Base-by-base conservation (phyloP, 73 alveolate species). In the Paramecium tetraurelia region DNA sequence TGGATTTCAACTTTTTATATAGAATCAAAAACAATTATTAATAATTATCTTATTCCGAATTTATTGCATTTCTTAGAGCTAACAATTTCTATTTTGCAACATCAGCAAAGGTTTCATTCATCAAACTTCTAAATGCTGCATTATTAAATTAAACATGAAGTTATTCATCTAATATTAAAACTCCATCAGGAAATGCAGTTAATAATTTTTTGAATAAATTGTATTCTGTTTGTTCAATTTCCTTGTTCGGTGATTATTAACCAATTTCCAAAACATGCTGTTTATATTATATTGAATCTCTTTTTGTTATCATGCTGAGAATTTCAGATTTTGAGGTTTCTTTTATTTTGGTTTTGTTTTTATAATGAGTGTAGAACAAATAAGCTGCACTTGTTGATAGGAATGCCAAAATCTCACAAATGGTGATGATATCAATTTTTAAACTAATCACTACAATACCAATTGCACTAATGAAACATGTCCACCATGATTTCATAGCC, bases 181-280 rank as follows among this genome's bases (percentile, higher is more conserved):
- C 90, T 31, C 90, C 90, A 80, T 80, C 90, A 18, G 90, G 90
- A 41, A 80, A 80, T 21, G 90, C 70, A 22, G 70, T 24, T 27
- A 80, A 48, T 21, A 80, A 63, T 43, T 80, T 40, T 80, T 46
- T 80, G 31, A 41, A 80, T 43, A 80, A 24, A 48, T 80, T 48
- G 27, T 40, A 80, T 46, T 80, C 90, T 21, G 90, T 48, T 8
- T 40, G 59, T 22, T 72, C 86, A 33, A 36, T 35, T 36, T 72
- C 86, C 18, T 72, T 72, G 7, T 72, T 72, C 6, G 86, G 86
- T 20, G 86, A 72, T 33, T 8, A 20, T 18, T 53, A 53, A n/a
- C 69, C 69, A 18, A 53, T 53, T 18, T 53, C 69, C 1, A 53
- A 18, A 0, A 53, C 69, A 18, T 53, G 9, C 9, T 53, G 21